Percentiles rank a stretch among this genome's conserved stretches.
phyloP scores from a whole-genome alignment of 257 asterid species.

The Solanum sitiens region DNA sequence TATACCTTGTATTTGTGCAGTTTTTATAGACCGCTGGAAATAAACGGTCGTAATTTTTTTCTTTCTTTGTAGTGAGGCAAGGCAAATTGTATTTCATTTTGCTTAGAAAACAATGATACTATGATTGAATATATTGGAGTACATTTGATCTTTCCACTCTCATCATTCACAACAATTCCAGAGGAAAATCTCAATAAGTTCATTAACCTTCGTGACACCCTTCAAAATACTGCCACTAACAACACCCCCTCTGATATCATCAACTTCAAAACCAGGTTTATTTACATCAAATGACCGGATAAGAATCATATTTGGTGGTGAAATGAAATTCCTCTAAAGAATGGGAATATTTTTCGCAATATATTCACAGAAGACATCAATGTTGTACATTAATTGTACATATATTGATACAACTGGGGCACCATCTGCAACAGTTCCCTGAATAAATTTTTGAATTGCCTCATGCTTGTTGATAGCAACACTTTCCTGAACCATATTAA shows the following conservation, averaged over 20 bases:
- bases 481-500: slow-evolving; percentile 93
- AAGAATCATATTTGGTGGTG: slow-evolving; percentile 97
- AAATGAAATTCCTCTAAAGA: slow-evolving; percentile 69
- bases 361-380: slow-evolving; percentile 86
- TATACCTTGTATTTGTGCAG: no score
- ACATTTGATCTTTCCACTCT: slow-evolving; percentile 73
- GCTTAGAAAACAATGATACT: slow-evolving; percentile 83
- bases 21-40: no score
- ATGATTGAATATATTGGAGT: slow-evolving; percentile 91
- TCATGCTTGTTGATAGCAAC: slow-evolving; percentile 93
- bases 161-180: slow-evolving; percentile 90
- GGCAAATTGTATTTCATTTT: slow-evolving; percentile 87
- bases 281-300: slow-evolving; percentile 95
- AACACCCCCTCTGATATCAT: slow-evolving; percentile 93
- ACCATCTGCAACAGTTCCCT: slow-evolving; percentile 89
- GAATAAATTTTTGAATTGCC: slow-evolving; percentile 83
- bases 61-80: no score
- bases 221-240: slow-evolving; percentile 97
- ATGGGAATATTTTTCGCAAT: slow-evolving; percentile 81
- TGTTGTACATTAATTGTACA: slow-evolving; percentile 87
- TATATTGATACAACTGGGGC: slow-evolving; percentile 95
- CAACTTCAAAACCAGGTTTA: slow-evolving; percentile 95
- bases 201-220: slow-evolving; percentile 94
- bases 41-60: no score
- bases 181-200: slow-evolving; percentile 85